Base-by-base conservation (phyloP, 331 rosid genomes). In the Prunus yedoensis region DNA sequence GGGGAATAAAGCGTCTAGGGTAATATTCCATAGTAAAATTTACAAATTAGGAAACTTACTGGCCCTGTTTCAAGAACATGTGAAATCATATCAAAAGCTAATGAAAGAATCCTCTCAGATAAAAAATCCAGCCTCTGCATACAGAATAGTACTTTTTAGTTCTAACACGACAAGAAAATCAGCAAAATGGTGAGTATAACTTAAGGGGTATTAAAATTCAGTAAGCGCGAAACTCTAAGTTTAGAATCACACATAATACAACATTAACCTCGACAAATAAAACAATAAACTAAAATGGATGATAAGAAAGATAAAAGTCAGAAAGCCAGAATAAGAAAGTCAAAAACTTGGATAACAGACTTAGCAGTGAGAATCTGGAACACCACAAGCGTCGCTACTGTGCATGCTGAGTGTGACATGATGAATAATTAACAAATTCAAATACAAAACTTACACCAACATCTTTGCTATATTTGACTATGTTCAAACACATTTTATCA, bases 51-150 rank as follows among this genome's bases (percentile, higher is more conserved):
- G 21, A 11, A 71, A 75, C 93, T 73, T 86, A 91, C 98, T 30
- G 88, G 97, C 73, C 98, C 97, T 17, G 93, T 91, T 89, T 91
- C 97, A 79, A 93, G 73, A 70, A 93, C 77, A 79, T 82, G 91
- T 20, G 98, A 89, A 74, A 93, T 89, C 61, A 93, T 88, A 81
- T 93, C 98, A 83, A 89, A 91, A 53, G 89, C 91, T 63, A 89
- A 76, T 68, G 98, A 93, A 66, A 93, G 73, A 80, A 93, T 73
- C 89, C 97, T 88, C 85, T 93, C 97, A 11, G 89, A 77, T 50
- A 86, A 68, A 86, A 81, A 88, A 66, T 84, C 89, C 80, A 93
- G 91, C 82, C 81, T 76, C 98, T 93, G 93, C 86, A 79, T 61
- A 74, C 76, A 69, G 35, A 78, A 86, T n/a, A 35, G 54, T 70